A percentile compares a stretch with the other conserved stretches of the same genome.
Conservation (phyloP, 2,329 filamentous ascomycete genomes). For the Periglandula ipomoeae region DNA sequence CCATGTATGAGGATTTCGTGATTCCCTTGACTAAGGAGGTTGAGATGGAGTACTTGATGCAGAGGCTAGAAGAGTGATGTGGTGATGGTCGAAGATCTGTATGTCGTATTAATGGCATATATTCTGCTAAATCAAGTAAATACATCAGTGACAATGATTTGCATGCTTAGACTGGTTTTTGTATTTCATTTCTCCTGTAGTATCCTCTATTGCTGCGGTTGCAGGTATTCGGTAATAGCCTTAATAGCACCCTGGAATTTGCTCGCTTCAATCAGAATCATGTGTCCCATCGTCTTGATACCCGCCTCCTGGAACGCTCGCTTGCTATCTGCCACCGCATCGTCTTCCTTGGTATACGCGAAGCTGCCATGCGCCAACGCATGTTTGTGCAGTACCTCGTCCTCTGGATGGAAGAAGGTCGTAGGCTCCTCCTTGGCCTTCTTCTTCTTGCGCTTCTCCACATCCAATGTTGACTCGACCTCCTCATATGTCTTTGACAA, state of each 20-base stretch:
- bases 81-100: background rate
- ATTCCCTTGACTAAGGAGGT: constrained; percentile 98
- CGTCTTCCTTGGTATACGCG: constrained; percentile 71
- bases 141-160: too few relatives aligned
- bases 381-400: constrained; percentile 76
- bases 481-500: constrained; percentile 90
- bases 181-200: background rate
- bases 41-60: constrained; percentile 97
- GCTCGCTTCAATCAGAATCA: constrained; percentile 75
- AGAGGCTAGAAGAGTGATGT: constrained; percentile 52
- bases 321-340: constrained; percentile 81
- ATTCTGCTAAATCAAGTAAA: too few relatives aligned
- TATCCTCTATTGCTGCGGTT: constrained; percentile 26
- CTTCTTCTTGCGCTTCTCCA: constrained; percentile 51
- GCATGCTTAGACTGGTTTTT: background rate
- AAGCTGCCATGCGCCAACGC: constrained; percentile 62
- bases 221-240: constrained; percentile 66
- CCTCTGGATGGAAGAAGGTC: constrained; percentile 88
- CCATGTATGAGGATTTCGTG: constrained; percentile 85
- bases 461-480: constrained; percentile 70
- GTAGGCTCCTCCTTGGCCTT: constrained; percentile 53
- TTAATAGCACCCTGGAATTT: constrained; percentile 71
- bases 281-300: constrained; percentile 71
- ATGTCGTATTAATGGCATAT: too few relatives aligned
- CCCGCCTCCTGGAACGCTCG: constrained; percentile 90